Base-by-base conservation (phyloP, 306 rosid species). In the Betula pendula region DNA sequence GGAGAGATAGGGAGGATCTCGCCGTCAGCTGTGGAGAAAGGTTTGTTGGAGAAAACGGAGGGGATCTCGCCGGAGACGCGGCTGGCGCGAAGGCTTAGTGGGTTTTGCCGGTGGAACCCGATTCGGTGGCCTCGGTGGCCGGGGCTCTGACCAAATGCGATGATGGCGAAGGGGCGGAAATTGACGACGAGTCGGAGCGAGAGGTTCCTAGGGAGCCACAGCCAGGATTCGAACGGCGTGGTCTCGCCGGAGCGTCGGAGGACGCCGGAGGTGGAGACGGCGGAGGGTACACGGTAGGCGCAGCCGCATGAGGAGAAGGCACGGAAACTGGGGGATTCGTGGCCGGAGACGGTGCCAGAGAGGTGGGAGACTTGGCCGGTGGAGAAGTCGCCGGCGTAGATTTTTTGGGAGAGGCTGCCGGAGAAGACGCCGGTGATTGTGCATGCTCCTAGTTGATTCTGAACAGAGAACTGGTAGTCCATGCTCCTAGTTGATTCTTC, bases 161-260 rank as follows among this genome's bases (percentile, higher is more conserved):
- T 15, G 3, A 95, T 95, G 99, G 97, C 97, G 29, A 92, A 96
- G 80, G 97, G 98, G 68, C 94, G 97, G 53, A 92, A 86, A 81
- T 76, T 89, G 81, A 86, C 97, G 0, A 69, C 82, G 22, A 90
- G 91, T 81, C 93, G 90, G 24, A 95, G 89, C 82, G 99, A 95
- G 35, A 86, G 96, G 10, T 81, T 82, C 31, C 85, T 96, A 12
- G 99, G 97, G 43, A 84, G 84, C 82, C 85, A 85, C 75, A 48
- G 81, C 81, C 84, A 87, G 13, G 53, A 20, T 42, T 82, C 91
- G 29, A 38, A 50, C 27, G 81, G 79, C 47, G 59, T 40, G 11
- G 95, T 84, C 44, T 56, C 88, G 0, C 74, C 90, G 68, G 99
- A 95, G 86, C 85, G 2, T 95, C 81, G 87, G 82, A 9, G 99